Evolutionary conservation across 176 grass and related monocot species (phyloP), one percentile per base, ranked within the genome.

Genomic region (Chrysopogon serrulatus): DNA sequence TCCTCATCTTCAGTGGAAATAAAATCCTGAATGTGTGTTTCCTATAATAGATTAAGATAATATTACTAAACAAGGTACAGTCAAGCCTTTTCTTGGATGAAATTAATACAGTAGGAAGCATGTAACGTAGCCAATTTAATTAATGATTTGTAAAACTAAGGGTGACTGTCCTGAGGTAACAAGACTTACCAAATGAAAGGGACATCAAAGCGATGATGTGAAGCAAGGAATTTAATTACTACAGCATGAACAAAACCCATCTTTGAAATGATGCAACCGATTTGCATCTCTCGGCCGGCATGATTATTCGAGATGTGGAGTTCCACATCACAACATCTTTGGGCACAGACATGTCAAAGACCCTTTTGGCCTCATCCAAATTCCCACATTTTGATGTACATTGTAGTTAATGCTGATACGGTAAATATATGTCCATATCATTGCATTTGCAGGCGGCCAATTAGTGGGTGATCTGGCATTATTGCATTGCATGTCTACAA

Each of bases 291-390:
- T 91, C n/a, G n/a, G n/a, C n/a, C 72, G 91, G 79, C 87, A 94
- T 79, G 41, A 94, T 91, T 76, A 89, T 86, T 32, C 86, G 51
- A 24, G 79, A 44, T 32, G 92, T 91, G 3, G 84, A 91, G 19
- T 94, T 94, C 92, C 92, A 91, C 92, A 94, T 94, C 19, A 91
- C 89, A 26, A 89, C 84, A 53, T 94, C 92, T 85, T 94, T 94
- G 27, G 45, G 65, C 34, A 84, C 86, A 84, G 91, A 94, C 57
- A 53, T 87, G 73, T 82, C 56, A 57, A 94, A 94, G 5, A 79
- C 48, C 59, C 32, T 89, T 62, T 84, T 91, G 24, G 89, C 92
- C 65, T 82, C 89, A 69, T 70, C 71, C 40, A 91, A 72, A 74
- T 91, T 80, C 27, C 92, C 92, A 45, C 89, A 94, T n/a, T 81